Conservation (phyloP, 1,284 basidiomycete genomes). For the Stygiomarasmius scandens region DNA sequence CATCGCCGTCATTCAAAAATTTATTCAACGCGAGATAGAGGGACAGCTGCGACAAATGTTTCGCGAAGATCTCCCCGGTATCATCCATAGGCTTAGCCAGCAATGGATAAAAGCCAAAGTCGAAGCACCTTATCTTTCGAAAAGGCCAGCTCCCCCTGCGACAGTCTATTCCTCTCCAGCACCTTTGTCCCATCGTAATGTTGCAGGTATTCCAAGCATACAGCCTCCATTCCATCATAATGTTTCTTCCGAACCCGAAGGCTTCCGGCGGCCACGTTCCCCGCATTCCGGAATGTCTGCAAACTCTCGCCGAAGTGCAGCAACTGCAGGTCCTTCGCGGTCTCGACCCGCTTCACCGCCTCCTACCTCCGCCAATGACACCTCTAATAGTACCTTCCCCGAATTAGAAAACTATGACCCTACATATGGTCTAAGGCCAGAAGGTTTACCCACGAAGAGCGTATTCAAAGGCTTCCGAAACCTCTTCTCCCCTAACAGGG, state of each 20-base stretch:
- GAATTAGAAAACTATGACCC: conserved; percentile 94
- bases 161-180: conserved; percentile 20
- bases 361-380: conserved; percentile 28
- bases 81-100: conserved; percentile 95
- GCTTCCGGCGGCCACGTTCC: conserved; percentile 18
- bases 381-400: conserved; percentile 61
- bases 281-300: conserved; percentile 38
- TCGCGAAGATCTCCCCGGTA: conserved; percentile 93
- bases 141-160: conserved; percentile 40
- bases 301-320: conserved; percentile 27
- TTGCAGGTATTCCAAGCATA: conserved; percentile 18
- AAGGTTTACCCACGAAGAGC: conserved; percentile 79
- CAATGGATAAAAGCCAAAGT: conserved; percentile 91
- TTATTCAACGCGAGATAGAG: conserved; percentile 96
- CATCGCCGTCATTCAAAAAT: conserved; percentile 96
- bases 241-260: background rate
- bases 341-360: conserved; percentile 26
- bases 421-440: conserved; percentile 95
- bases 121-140: conserved; percentile 74
- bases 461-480: conserved; percentile 73
- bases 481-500: conserved; percentile 67
- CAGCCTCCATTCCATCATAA: conserved; percentile 16
- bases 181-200: conserved; percentile 20
- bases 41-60: conserved; percentile 98
- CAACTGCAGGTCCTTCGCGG: conserved; percentile 19